A percentile compares a stretch with the other conserved stretches of the same genome.
Conservation (phyloP, 2,329 filamentous ascomycete genomes). For the Elsinoe ampelina region DNA sequence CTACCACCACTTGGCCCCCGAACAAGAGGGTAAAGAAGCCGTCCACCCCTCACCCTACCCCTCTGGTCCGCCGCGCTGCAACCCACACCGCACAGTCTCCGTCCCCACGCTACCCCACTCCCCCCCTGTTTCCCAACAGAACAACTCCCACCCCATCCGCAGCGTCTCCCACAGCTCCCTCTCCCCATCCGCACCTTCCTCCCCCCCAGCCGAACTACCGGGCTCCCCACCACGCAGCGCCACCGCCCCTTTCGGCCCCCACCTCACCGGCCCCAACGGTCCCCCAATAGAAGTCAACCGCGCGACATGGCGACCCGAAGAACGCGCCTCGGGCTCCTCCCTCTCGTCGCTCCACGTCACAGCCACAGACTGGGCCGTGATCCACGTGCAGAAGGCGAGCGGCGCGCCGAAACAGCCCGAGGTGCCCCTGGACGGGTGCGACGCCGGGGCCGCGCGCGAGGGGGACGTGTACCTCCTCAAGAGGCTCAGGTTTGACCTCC, state of each 20-base stretch:
- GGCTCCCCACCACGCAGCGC: not conserved
- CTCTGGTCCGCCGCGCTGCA: not conserved
- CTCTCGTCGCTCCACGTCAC: not conserved
- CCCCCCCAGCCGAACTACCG: not conserved
- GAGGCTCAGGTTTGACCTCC: not conserved
- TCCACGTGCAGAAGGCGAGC: not conserved
- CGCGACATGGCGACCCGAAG: not conserved
- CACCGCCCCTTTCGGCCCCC: not conserved
- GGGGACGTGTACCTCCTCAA: not conserved
- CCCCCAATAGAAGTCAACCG: not conserved
- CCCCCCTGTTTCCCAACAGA: not conserved
- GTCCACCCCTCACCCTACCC: not conserved
- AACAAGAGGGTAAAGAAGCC: no score
- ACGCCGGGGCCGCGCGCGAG: not conserved
- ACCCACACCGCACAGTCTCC: not conserved
- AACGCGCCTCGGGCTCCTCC: no score
- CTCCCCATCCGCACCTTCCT: not conserved
- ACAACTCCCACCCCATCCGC: not conserved
- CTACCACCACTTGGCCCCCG: not conserved
- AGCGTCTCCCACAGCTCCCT: not conserved
- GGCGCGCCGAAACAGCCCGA: not conserved
- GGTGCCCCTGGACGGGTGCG: not conserved
- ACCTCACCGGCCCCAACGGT: not conserved
- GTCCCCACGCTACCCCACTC: not conserved
- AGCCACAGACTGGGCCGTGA: not conserved